phyloP scores from a whole-genome alignment of 2,329 filamentous ascomycete species.

The Pseudogymnoascus sp. region DNA sequence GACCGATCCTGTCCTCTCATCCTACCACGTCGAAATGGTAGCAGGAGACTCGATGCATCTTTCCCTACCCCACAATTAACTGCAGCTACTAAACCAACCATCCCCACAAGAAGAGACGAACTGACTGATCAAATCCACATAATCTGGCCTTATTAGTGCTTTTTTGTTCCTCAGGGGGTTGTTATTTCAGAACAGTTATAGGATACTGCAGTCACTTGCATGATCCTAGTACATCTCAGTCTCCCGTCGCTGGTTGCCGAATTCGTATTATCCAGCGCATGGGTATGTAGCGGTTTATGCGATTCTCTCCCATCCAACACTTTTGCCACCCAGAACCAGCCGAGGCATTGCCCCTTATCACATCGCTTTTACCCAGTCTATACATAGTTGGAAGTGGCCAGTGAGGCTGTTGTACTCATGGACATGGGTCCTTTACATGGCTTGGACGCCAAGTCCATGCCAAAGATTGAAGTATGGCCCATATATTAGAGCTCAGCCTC shows the following conservation, averaged over 20 bases:
- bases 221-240: not conserved
- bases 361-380: not conserved
- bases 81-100: not conserved
- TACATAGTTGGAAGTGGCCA: slow-evolving; percentile 8
- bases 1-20: not conserved
- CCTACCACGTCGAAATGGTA: not conserved
- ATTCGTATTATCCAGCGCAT: slow-evolving; percentile 2
- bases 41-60: not conserved
- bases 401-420: not conserved
- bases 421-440: not conserved
- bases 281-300: slow-evolving; percentile 1
- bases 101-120: not conserved
- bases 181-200: slow-evolving; percentile 5
- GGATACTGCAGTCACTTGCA: not conserved
- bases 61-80: slow-evolving; percentile 8
- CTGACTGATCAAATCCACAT: not conserved
- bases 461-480: slow-evolving; percentile 47
- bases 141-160: not conserved
- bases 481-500: not conserved
- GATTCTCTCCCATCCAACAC: not conserved
- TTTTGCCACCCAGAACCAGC: not conserved
- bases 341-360: not conserved
- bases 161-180: not conserved
- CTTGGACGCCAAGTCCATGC: slow-evolving; percentile 39
- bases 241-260: not conserved